Evolutionary conservation across 345 rosid species (phyloP).

Genomic region (Euphorbia lathyris): DNA sequence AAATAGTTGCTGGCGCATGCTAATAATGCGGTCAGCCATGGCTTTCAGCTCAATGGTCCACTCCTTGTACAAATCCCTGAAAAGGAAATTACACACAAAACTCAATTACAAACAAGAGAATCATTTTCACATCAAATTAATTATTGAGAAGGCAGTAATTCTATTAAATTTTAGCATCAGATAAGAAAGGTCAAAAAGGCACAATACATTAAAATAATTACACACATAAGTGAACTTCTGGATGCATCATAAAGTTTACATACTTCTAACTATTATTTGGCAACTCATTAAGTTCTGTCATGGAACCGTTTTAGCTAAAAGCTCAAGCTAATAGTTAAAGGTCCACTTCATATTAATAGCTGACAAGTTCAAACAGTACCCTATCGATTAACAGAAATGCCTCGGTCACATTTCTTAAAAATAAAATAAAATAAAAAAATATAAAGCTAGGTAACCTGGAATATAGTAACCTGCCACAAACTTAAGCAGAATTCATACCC

Average conservation of each 20-base stretch:
- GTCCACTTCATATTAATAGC: too few species aligned
- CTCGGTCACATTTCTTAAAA: not conserved
- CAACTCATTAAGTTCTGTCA: not conserved
- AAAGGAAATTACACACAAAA: not conserved
- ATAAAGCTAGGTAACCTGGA: not conserved
- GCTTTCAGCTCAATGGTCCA: slow-evolving; percentile 46
- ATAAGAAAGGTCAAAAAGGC: not conserved
- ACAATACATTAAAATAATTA: not conserved
- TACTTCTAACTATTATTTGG: not conserved
- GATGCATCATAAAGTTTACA: not conserved
- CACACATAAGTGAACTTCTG: not conserved
- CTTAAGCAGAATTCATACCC: slow-evolving; percentile 9
- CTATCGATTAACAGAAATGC: not conserved
- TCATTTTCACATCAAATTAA: not conserved
- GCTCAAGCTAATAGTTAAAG: too few species aligned
- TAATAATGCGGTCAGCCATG: slow-evolving; percentile 43
- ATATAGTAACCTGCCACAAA: not conserved
- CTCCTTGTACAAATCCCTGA: slow-evolving; percentile 39
- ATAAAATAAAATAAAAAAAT: not conserved
- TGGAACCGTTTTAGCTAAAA: too few species aligned
- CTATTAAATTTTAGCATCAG: slow-evolving; percentile 1
- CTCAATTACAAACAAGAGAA: not conserved
- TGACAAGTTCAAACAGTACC: not conserved
- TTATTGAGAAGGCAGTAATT: not conserved
- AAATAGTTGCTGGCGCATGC: slow-evolving; percentile 39